Percentiles rank a stretch among this genome's conserved stretches.
Evolutionary conservation across 371 early-diverging fungal genomes (phyloP).

Genomic region (Gilbertella persicaria): DNA sequence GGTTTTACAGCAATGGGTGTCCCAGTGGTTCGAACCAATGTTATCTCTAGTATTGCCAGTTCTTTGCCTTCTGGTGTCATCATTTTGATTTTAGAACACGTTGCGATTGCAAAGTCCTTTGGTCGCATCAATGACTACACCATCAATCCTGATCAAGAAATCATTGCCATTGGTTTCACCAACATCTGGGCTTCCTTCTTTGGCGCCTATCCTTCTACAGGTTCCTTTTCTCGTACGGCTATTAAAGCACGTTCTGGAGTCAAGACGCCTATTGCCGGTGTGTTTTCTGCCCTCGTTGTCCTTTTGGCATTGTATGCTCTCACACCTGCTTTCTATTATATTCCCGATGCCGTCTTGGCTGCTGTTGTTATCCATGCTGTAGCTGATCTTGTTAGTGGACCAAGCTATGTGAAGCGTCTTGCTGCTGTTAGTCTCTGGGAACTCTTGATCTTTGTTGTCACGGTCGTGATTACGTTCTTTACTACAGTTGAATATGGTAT

Average conservation of each 20-base stretch:
- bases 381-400: constrained; percentile 56
- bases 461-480: constrained; percentile 70
- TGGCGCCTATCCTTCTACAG: constrained; percentile 60
- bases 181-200: constrained; percentile 85
- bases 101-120: constrained; percentile 81
- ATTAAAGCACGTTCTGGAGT: constrained; percentile 83
- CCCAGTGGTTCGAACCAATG: constrained; percentile 42
- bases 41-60: constrained; percentile 48
- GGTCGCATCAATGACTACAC: constrained; percentile 71
- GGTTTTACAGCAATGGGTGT: constrained; percentile 67
- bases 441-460: constrained; percentile 48
- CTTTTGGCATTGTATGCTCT: constrained; percentile 76
- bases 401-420: constrained; percentile 34
- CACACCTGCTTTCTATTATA: constrained; percentile 84
- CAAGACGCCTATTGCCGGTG: constrained; percentile 79
- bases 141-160: constrained; percentile 79
- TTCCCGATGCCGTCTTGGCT: constrained; percentile 78
- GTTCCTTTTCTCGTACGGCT: constrained; percentile 61
- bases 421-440: constrained; percentile 57
- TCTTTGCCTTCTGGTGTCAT: constrained; percentile 69
- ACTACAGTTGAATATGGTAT: constrained; percentile 75
- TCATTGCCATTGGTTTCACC: constrained; percentile 83
- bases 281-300: constrained; percentile 77
- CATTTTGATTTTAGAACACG: constrained; percentile 81
- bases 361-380: constrained; percentile 83